Evolutionary conservation across 1,284 basidiomycete genomes (phyloP).

Genomic region (Rhodotorula sp.): DNA sequence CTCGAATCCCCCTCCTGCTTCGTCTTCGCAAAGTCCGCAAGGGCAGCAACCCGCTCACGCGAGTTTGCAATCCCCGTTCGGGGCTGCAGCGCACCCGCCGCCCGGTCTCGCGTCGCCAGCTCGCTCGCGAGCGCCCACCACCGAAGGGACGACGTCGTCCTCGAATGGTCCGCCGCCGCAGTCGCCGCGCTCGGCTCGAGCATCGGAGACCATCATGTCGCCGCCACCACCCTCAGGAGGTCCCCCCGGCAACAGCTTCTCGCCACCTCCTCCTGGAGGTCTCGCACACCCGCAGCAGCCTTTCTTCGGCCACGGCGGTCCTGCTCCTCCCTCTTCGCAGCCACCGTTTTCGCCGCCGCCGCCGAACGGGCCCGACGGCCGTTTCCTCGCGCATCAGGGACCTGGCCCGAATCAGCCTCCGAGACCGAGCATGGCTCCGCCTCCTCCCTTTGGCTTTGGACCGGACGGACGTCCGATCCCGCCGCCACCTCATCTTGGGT

Average conservation of each 20-base stretch:
- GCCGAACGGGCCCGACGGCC: neutral
- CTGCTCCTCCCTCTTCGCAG: constrained; percentile 4
- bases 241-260: neutral
- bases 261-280: constrained; percentile 1
- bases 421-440: constrained; percentile 10
- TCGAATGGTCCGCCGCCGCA: neutral
- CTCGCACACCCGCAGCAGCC: constrained; percentile 8
- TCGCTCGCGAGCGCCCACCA: neutral
- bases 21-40: neutral
- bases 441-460: constrained; percentile 8
- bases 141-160: neutral
- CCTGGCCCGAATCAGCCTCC: neutral
- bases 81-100: neutral
- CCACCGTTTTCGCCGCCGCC: neutral
- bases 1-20: constrained; percentile 8
- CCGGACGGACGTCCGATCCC: constrained; percentile 14
- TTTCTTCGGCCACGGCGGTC: constrained; percentile 2
- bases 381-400: neutral
- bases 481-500: constrained; percentile 1
- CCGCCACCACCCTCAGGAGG: neutral
- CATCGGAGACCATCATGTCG: neutral
- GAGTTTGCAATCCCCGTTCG: neutral
- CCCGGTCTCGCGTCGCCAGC: constrained; percentile 6
- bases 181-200: constrained; percentile 3
- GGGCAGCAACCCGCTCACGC: neutral